phyloP scores from a whole-genome alignment of 176 grass and related monocot genomes.

The Zea luxurians region DNA sequence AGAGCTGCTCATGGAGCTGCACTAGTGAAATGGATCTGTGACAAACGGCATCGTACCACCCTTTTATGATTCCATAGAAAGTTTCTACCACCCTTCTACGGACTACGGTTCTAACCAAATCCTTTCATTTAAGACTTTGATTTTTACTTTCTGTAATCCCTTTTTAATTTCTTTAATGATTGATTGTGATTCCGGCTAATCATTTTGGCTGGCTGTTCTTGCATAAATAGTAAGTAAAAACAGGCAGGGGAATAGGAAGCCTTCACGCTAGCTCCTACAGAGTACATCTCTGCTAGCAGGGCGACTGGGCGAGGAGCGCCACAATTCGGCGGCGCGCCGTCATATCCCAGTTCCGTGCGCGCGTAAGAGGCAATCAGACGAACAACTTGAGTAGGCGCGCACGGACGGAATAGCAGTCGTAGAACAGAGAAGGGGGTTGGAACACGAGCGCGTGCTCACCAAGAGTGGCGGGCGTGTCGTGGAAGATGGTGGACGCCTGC shows the following conservation, averaged over 20 bases:
- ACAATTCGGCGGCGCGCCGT: not conserved
- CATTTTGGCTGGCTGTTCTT: not conserved
- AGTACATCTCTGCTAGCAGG: not conserved
- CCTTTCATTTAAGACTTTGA: not conserved
- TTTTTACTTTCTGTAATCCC: not conserved
- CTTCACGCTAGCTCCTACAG: no score
- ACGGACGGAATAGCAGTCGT: not conserved
- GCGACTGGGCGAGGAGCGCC: not conserved
- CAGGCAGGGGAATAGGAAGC: not conserved
- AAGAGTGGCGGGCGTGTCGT: slow-evolving; percentile 86
- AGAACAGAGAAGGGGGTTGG: not conserved
- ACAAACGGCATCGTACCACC: not conserved
- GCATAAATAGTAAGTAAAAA: not conserved
- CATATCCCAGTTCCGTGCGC: not conserved
- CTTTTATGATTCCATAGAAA: not conserved
- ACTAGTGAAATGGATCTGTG: no score
- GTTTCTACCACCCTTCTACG: no score
- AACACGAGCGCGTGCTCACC: slow-evolving; percentile 16
- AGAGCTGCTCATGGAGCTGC: no score
- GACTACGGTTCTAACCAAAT: not conserved
- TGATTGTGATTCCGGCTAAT: not conserved
- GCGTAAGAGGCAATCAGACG: slow-evolving; percentile 15
- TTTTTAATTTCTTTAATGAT: not conserved
- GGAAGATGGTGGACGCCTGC: slow-evolving; percentile 89
- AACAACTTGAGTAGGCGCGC: not conserved